A percentile compares a stretch with the other conserved stretches of the same genome.
Conservation (phyloP, 495 filamentous ascomycete species). For the Hypoxylon lenormandii region DNA sequence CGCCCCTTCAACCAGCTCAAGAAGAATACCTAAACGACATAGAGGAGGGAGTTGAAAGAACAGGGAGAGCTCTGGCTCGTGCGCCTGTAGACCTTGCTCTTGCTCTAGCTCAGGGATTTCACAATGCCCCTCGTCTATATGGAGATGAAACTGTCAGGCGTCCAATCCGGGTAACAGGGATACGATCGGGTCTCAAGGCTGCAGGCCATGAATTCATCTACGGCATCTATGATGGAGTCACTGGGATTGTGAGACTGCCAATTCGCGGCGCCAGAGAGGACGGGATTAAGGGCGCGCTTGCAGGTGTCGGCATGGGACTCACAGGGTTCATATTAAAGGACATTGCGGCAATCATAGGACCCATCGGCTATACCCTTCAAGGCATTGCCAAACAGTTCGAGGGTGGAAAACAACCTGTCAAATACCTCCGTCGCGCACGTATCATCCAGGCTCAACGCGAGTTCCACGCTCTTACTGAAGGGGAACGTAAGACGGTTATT, state of each 20-base stretch:
- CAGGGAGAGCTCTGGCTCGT: conserved; percentile 60
- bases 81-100: conserved; percentile 76
- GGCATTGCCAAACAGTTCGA: conserved; percentile 69
- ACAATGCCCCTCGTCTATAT: conserved; percentile 84
- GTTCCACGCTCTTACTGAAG: conserved; percentile 45
- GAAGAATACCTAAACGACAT: conserved; percentile 59
- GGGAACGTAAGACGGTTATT: conserved; percentile 43
- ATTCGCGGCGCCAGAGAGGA: conserved; percentile 69
- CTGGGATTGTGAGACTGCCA: conserved; percentile 75
- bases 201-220: conserved; percentile 75
- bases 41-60: conserved; percentile 60
- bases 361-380: conserved; percentile 73
- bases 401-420: conserved; percentile 60
- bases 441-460: conserved; percentile 63
- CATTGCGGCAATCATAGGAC: conserved; percentile 71
- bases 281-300: conserved; percentile 68
- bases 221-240: conserved; percentile 79
- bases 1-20: conserved; percentile 25
- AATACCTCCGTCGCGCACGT: conserved; percentile 62
- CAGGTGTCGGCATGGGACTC: conserved; percentile 79
- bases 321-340: conserved; percentile 80
- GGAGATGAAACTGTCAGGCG: conserved; percentile 65
- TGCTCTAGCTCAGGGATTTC: conserved; percentile 82
- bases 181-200: conserved; percentile 74
- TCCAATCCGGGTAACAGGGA: conserved; percentile 72